A percentile compares a stretch with the other conserved stretches of the same genome.
Evolutionary conservation across 148 eudicot species (phyloP).

Genomic region (Cornus florida): DNA sequence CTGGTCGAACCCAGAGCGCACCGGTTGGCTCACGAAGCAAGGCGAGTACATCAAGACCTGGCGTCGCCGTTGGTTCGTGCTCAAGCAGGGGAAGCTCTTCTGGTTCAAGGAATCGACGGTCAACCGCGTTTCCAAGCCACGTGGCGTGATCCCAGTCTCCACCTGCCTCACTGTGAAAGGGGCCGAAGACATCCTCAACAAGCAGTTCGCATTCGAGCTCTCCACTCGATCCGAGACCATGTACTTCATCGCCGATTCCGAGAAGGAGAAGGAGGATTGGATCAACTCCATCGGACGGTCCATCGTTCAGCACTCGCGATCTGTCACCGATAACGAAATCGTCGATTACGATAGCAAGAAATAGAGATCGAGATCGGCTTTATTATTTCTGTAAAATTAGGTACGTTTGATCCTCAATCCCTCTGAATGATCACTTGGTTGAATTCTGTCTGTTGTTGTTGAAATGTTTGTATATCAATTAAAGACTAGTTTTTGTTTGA

Average conservation of each 20-base stretch:
- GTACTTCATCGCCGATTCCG: constrained; percentile 90
- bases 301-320: constrained; percentile 76
- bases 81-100: constrained; percentile 85
- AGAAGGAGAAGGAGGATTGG: constrained; percentile 94
- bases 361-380: background rate
- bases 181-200: constrained; percentile 78
- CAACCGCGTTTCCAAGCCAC: constrained; percentile 59
- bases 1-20: constrained; percentile 73
- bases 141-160: constrained; percentile 78
- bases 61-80: constrained; percentile 88
- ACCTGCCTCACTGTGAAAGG: constrained; percentile 77
- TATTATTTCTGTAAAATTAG: background rate
- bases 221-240: constrained; percentile 72
- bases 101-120: constrained; percentile 83
- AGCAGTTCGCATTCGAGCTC: constrained; percentile 72
- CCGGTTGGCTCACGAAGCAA: constrained; percentile 88
- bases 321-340: constrained; percentile 72
- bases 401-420: background rate
- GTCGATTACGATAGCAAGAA: constrained; percentile 51
- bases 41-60: constrained; percentile 97
- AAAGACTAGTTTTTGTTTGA: constrained; percentile 1
- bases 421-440: background rate
- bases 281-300: constrained; percentile 88
- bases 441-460: background rate
- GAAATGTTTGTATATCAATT: background rate